A percentile compares a stretch with the other conserved stretches of the same genome.
Evolutionary conservation across 2,329 filamentous ascomycete species (phyloP).

Genomic region (Drechslerella stenobrocha): DNA sequence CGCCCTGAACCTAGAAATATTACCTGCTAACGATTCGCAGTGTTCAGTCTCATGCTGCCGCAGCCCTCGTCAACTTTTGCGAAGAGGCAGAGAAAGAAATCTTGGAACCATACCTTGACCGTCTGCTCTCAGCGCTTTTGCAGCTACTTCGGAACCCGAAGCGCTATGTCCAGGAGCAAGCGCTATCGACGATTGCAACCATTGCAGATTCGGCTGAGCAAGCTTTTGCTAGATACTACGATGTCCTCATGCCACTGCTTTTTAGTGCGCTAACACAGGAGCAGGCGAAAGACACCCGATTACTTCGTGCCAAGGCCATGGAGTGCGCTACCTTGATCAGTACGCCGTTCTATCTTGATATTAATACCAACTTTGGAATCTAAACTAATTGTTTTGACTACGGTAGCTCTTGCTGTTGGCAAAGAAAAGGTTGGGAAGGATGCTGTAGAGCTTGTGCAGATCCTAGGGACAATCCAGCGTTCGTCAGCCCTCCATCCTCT

Average conservation of each 20-base stretch:
- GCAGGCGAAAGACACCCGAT: conserved; percentile 80
- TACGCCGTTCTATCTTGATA: conserved; percentile 24
- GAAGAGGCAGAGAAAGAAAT: conserved; percentile 93
- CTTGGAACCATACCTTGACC: conserved; percentile 88
- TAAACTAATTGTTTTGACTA: conserved; percentile 12
- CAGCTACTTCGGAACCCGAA: conserved; percentile 87
- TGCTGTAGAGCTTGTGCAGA: conserved; percentile 81
- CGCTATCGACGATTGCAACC: conserved; percentile 94
- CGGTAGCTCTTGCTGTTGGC: conserved; percentile 78
- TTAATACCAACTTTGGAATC: background rate
- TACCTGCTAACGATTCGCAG: conserved; percentile 59
- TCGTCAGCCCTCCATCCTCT: conserved; percentile 45
- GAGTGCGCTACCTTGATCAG: conserved; percentile 92
- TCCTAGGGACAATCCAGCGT: conserved; percentile 81
- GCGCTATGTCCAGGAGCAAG: conserved; percentile 96
- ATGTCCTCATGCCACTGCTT: conserved; percentile 89
- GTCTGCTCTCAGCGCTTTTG: conserved; percentile 81
- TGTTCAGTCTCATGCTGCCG: conserved; percentile 94
- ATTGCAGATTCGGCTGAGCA: conserved; percentile 98
- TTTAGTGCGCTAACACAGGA: conserved; percentile 87
- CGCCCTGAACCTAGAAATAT: no score
- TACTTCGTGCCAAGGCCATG: conserved; percentile 96
- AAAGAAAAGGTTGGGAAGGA: conserved; percentile 88
- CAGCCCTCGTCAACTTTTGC: conserved; percentile 98
- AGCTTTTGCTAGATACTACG: conserved; percentile 93